Base-by-base conservation (phyloP, 2,329 filamentous ascomycete genomes). In the Diaporthe ilicicola region DNA sequence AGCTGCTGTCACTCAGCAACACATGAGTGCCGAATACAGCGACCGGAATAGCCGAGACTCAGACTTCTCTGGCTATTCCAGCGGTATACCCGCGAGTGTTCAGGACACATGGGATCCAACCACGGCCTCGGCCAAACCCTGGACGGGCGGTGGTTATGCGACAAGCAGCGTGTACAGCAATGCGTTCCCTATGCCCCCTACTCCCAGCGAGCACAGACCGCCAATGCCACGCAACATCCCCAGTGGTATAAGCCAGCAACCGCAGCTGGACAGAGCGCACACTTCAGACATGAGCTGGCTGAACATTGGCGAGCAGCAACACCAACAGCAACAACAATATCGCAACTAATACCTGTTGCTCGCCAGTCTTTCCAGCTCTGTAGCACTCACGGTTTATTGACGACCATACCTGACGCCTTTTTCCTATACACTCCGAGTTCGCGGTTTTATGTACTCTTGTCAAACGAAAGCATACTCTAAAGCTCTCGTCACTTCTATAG, bases 211-310 rank as follows among this genome's bases (percentile, higher is more conserved):
- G 2, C 46, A 67, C 17, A 24, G 50, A 39, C 76, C 79, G n/a
- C 75, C 79, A 22, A 76, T 78, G 48, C 79, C 77, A 70, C 76
- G 72, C 75, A 70, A 69, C 74, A 72, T 69, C 67, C 76, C 77
- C 8, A 78, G 76, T n/a, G 82, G 79, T 53, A 78, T 85, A 70
- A 87, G 83, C 77, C 81, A 79, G 65, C 85, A 87, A 74, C 85
- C 86, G 22, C 87, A 87, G 75, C 82, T 88, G 37, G 80, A 82
- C 27, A 85, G 82, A 80, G 84, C 87, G 59, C 79, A 84, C 32
- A 83, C 83, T 8, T 87, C 86, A 64, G 93, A 94, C 79, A 93
- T 94, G 91, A 93, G 91, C 81, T 95, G 93, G 93, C 82, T 95
- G 74, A 94, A 94, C 77, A 84, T 94, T 22, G 90, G 90, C 56